Evolutionary conservation across 2,329 filamentous ascomycete species (phyloP).

Genomic region (Dactylellina leptospora): DNA sequence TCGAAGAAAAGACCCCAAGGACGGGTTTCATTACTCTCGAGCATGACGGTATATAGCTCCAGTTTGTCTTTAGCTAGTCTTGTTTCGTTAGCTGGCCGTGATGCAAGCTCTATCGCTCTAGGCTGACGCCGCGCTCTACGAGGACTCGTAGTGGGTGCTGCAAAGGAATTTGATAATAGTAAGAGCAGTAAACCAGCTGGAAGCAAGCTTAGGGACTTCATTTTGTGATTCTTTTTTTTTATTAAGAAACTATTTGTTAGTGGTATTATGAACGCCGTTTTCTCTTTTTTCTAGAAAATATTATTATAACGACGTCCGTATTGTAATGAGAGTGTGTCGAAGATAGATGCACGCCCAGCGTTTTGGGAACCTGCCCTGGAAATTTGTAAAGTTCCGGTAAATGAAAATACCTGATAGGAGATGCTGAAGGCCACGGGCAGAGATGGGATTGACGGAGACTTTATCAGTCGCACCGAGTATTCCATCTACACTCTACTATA

Average conservation of each 20-base stretch:
- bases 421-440: too few species aligned
- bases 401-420: too few species aligned
- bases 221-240: background rate
- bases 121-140: background rate
- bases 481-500: too few species aligned
- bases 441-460: too few species aligned
- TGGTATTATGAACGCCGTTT: too few species aligned
- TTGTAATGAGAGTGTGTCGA: too few species aligned
- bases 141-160: background rate
- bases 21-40: slow-evolving; percentile 53
- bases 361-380: too few species aligned
- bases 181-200: background rate
- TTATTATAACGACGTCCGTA: too few species aligned
- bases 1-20: slow-evolving; percentile 51
- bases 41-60: slow-evolving; percentile 52
- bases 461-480: too few species aligned
- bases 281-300: too few species aligned
- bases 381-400: too few species aligned
- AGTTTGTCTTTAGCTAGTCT: background rate
- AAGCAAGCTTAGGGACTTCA: background rate
- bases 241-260: background rate
- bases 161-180: background rate
- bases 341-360: too few species aligned
- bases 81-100: background rate
- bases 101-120: slow-evolving; percentile 1